phyloP scores from a whole-genome alignment of 352 stramenopile species.

The Lagenidium sp. region DNA sequence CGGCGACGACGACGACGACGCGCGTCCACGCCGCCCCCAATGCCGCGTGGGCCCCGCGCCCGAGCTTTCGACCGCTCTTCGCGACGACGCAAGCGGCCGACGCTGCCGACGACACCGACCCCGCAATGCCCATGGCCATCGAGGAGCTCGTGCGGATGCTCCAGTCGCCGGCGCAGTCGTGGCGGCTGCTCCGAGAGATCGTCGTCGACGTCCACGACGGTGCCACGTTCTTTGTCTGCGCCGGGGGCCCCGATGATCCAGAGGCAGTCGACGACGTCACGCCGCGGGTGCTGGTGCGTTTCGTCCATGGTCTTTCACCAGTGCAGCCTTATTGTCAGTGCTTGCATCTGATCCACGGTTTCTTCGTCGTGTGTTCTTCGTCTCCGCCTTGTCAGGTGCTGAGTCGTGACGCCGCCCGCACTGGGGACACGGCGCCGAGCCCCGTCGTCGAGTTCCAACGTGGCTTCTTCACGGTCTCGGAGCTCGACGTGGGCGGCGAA shows the following conservation, averaged over 20 bases:
- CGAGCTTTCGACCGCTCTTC: constrained; percentile 34
- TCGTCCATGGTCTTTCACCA: no score
- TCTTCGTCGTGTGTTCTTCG: no score
- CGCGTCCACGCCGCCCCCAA: constrained; percentile 23
- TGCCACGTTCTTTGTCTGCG: constrained; percentile 3
- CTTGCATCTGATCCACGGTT: no score
- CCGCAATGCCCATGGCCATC: background rate
- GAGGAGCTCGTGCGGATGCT: background rate
- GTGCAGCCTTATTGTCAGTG: no score
- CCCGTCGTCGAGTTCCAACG: constrained; percentile 20
- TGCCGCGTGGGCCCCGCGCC: constrained; percentile 26
- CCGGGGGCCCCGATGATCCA: no score
- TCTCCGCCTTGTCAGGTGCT: background rate
- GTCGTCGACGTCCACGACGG: background rate
- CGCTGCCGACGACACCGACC: background rate
- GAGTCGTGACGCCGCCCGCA: background rate
- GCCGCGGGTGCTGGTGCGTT: constrained; percentile 4
- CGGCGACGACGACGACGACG: no score
- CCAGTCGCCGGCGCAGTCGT: constrained; percentile 1
- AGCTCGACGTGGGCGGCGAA: constrained; percentile 13
- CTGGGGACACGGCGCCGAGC: no score
- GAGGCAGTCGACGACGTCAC: background rate
- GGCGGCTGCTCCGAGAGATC: constrained; percentile 2
- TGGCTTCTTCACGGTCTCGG: constrained; percentile 43
- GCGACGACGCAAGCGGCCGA: background rate